Evolutionary conservation across 345 rosid species (phyloP).

Genomic region (Salix brachista): DNA sequence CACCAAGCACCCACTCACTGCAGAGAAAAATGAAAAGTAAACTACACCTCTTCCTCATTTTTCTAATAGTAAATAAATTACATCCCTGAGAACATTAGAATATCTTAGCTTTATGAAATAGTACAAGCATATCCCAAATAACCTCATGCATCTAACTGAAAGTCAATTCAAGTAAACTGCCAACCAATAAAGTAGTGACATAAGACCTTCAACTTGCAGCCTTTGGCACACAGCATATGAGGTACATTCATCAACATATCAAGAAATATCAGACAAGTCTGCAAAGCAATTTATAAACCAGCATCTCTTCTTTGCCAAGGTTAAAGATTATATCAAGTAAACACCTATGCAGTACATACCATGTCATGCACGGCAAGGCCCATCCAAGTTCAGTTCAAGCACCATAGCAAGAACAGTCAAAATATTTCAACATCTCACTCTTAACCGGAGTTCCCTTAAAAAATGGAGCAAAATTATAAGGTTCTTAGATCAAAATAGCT

Average conservation of each 20-base stretch:
- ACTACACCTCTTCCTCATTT: not conserved
- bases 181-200: not conserved
- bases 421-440: not conserved
- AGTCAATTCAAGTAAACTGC: not conserved
- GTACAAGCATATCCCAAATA: not conserved
- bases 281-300: not conserved
- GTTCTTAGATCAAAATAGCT: not conserved
- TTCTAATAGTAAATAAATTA: not conserved
- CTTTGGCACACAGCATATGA: not conserved
- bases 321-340: not conserved
- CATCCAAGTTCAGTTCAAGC: not conserved
- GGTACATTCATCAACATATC: not conserved
- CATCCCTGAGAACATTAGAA: not conserved
- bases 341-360: not conserved
- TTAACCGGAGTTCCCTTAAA: not conserved
- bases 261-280: not conserved
- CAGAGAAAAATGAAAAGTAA: constrained; percentile 7
- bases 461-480: not conserved
- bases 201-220: not conserved
- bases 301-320: not conserved
- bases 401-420: not conserved
- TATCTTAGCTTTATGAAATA: not conserved
- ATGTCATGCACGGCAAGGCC: not conserved
- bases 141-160: not conserved
- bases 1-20: constrained; percentile 99